phyloP scores from a whole-genome alignment of 441 rosid species.

The Isatis lusitanica region DNA sequence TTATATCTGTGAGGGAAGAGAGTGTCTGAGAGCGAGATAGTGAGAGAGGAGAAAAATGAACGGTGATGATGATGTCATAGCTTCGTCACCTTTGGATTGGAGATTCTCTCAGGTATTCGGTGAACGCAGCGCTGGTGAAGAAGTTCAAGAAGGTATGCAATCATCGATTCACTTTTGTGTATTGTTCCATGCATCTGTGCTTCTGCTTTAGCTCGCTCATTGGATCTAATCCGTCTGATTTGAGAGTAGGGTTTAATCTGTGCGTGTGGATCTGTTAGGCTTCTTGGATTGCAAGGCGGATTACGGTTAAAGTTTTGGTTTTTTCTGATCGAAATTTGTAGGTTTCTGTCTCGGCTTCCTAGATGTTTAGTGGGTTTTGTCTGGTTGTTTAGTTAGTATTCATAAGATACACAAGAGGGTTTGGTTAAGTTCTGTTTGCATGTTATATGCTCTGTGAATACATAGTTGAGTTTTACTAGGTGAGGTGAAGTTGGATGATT shows the following conservation, averaged over 20 bases:
- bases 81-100: conserved; percentile 58
- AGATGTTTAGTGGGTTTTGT: conserved; percentile 1
- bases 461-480: neutral
- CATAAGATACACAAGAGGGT: neutral
- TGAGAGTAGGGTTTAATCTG: conserved; percentile 28
- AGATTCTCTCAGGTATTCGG: conserved; percentile 80
- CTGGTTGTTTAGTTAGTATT: neutral
- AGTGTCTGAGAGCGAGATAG: conserved; percentile 13
- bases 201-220: conserved; percentile 3
- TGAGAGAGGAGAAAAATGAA: conserved; percentile 41
- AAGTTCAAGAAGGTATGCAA: conserved; percentile 67
- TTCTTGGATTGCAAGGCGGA: neutral
- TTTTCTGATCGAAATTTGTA: conserved; percentile 7
- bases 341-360: neutral
- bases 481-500: neutral
- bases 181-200: conserved; percentile 9
- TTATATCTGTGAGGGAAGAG: conserved; percentile 26
- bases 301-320: conserved; percentile 7
- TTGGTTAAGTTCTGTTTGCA: neutral
- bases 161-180: neutral
- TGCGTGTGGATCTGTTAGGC: conserved; percentile 14
- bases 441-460: neutral
- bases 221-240: conserved; percentile 26
- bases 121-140: conserved; percentile 73
- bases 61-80: conserved; percentile 54